Evolutionary conservation across 805 yeast genomes (phyloP).

Genomic region (Priceomyces haplophilus): DNA sequence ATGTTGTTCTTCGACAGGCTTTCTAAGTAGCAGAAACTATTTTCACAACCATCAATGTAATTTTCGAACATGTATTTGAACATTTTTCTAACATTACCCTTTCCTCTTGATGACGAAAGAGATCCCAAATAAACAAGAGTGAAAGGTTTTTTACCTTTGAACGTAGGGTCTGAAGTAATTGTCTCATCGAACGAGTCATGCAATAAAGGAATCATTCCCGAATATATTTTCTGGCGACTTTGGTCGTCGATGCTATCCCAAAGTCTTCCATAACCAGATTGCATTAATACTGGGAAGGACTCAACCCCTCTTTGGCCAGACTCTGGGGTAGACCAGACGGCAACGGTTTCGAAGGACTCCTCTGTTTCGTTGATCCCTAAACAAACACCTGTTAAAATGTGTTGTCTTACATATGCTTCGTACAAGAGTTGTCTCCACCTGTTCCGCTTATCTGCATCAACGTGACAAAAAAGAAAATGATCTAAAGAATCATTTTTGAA

Average conservation of each 20-base stretch:
- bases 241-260: conserved; percentile 48
- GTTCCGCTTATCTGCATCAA: conserved; percentile 16
- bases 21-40: conserved; percentile 47
- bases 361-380: conserved; percentile 48
- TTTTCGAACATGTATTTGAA: conserved; percentile 48
- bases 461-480: conserved; percentile 25
- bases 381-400: conserved; percentile 48
- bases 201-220: conserved; percentile 49
- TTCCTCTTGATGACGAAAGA: conserved; percentile 46
- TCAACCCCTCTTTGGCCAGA: conserved; percentile 41
- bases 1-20: conserved; percentile 45
- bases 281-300: conserved; percentile 45
- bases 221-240: conserved; percentile 49
- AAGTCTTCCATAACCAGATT: conserved; percentile 50
- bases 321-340: conserved; percentile 52
- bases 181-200: conserved; percentile 48
- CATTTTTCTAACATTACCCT: conserved; percentile 51
- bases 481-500: conserved; percentile 37
- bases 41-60: conserved; percentile 40
- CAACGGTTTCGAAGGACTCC: conserved; percentile 49
- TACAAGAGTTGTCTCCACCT: conserved; percentile 40
- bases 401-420: conserved; percentile 51
- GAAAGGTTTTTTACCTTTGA: conserved; percentile 33
- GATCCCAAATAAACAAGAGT: conserved; percentile 49
- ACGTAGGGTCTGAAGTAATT: conserved; percentile 37